Evolutionary conservation across 1,139 yeast species (phyloP), one percentile per base, ranked within the genome.

Genomic region (Meyerozyma guilliermondii): DNA sequence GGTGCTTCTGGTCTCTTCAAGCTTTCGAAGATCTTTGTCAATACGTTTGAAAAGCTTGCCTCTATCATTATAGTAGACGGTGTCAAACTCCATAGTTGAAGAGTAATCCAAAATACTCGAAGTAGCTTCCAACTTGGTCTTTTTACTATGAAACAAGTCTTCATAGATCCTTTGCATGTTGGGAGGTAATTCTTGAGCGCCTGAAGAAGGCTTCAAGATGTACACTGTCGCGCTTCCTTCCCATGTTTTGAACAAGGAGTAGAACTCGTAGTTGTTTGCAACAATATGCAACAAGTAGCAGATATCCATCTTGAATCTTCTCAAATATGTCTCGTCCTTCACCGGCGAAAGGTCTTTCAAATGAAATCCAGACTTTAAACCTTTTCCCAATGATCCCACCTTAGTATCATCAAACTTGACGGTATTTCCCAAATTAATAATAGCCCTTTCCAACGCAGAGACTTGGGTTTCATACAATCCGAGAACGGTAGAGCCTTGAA

Each of bases 341-440:
- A 74, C 64, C 51, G 68, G 63, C 16, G 67, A 61, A 40, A 86
- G 63, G 58, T 85, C 83, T 43, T 76, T 77, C 45, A 78, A 59
- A 17, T 83, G 80, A 62, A 94, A 94, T 0, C 98, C 98, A 46
- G 78, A 75, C 51, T 87, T 89, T 47, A 94, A 67, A 22, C 97
- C 96, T 53, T 77, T 80, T 8, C 97, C 95, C n/a, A 92, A 68
- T 1, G 92, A 79, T 14, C 97, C 96, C 14, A 88, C 80, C 43
- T 74, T 70, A 0, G 86, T 74, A 48, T 78, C 81, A 50, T 80
- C 87, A 50, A 89, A 83, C 27, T 73, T 72, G 23, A 92, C 86
- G 9, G 78, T 71, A 22, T 82, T 74, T 2, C 98, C 98, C 28
- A 92, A 66, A 33, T 83, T 83, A 50, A 94, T 76, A 33, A 89